Evolutionary conservation across 768 basidiomycete genomes (phyloP), one percentile per base, ranked within the genome.

Genomic region (Holtermannia corniformis): DNA sequence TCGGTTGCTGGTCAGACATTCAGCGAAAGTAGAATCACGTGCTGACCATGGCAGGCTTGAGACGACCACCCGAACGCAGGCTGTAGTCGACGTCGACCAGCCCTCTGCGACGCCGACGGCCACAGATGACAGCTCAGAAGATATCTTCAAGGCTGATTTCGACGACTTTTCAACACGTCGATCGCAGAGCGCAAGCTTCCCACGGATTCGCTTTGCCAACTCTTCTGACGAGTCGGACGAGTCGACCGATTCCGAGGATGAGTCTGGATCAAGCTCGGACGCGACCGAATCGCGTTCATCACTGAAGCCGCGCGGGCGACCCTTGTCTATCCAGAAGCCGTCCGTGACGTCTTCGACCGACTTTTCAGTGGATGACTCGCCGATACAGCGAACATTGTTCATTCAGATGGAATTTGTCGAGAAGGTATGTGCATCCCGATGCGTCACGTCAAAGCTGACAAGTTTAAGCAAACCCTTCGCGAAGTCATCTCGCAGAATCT

Each of bases 341-440:
- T 59, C 57, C 1, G n/a, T 48, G 28, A 37, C 32, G 16, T 57
- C 56, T 5, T n/a, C 60, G 20, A 65, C 65, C 10, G 64, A 57
- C 27, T 49, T 61, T 19, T 60, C 62, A 2, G 58, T 56, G 3
- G 60, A 62, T 22, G 60, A 62, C 27, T 55, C 49, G 2, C 50
- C 25, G 13, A 57, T 61, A 12, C 54, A 62, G 43, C 61, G 86
- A 54, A 88, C 84, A 5, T 74, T 95, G 19, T 96, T 93, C 65
- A 96, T 96, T 49, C 89, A 93, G 70, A 96, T 96, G 91, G 87
- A 57, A 62, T 63, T 56, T 41, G 70, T 71, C 4, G 70, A 71
- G 50, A 71, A 71, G 51, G 61, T 59, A 21, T 16, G 57, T 41
- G n/a, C 47, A 19, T 20, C 16, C 28, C 42, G 5, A 47, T 32